Evolutionary conservation across 805 yeast genomes (phyloP).

Genomic region (Monosporozyma yasuniensis): DNA sequence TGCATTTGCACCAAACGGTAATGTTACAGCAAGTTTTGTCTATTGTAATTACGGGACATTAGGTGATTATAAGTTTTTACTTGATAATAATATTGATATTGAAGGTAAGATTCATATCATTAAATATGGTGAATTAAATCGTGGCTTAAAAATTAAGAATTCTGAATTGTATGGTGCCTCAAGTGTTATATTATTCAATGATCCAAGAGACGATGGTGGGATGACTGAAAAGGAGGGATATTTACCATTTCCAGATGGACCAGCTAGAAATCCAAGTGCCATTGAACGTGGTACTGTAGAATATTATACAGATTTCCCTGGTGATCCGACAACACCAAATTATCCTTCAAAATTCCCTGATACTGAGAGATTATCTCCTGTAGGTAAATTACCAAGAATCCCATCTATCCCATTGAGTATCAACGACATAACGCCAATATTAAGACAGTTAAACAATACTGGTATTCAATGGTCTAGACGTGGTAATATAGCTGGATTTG

Average conservation of each 20-base stretch:
- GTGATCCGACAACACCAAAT: constrained; percentile 75
- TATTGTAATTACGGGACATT: constrained; percentile 53
- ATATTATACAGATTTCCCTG: constrained; percentile 51
- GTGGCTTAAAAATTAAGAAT: constrained; percentile 50
- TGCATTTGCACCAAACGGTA: constrained; percentile 58
- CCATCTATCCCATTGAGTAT: constrained; percentile 47
- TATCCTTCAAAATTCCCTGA: constrained; percentile 42
- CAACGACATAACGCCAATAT: constrained; percentile 35
- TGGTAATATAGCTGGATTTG: constrained; percentile 37
- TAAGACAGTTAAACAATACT: constrained; percentile 30
- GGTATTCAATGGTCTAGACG: constrained; percentile 32
- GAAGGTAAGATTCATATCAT: constrained; percentile 51
- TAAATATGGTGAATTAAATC: constrained; percentile 41
- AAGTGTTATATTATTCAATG: constrained; percentile 43
- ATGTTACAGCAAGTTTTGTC: constrained; percentile 45
- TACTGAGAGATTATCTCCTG: constrained; percentile 35
- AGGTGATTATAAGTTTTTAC: constrained; percentile 43
- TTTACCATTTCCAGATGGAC: constrained; percentile 52
- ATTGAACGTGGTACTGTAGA: constrained; percentile 57
- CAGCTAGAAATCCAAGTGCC: constrained; percentile 53
- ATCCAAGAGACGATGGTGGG: constrained; percentile 46
- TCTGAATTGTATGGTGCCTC: constrained; percentile 56
- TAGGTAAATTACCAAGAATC: constrained; percentile 38
- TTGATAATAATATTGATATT: constrained; percentile 35
- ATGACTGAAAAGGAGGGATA: constrained; percentile 48